Percentiles rank a stretch among this genome's conserved stretches.
These are phyloP conservation scores for Rhizoctonia solani DNA, from an alignment of 1,284 basidiomycete genomes.

Conservation along the genomic window DNA sequence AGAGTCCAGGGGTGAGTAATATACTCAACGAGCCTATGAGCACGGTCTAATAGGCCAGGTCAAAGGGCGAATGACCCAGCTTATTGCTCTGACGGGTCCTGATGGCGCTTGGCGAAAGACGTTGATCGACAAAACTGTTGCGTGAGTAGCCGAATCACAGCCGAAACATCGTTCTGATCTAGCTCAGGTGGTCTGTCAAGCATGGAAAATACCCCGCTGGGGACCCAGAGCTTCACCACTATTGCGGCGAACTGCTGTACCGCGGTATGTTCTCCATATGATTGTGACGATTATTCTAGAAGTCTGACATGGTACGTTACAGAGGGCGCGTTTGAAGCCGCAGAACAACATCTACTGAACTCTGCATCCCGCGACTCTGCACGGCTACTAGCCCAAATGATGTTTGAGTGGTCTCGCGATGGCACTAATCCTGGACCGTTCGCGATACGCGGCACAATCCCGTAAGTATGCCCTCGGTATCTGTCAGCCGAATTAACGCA, in stretches of 20 bases:
- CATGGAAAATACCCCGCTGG: conserved; percentile 77
- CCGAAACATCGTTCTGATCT: conserved; percentile 2
- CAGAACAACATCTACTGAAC: conserved; percentile 79
- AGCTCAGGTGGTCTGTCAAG: conserved; percentile 76
- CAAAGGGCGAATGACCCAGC: conserved; percentile 75
- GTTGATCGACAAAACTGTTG: conserved; percentile 73
- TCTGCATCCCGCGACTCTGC: conserved; percentile 88
- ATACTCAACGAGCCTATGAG: neutral
- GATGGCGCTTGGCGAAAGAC: conserved; percentile 81
- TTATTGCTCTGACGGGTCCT: conserved; percentile 76
- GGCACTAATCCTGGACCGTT: conserved; percentile 63
- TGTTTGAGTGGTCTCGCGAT: conserved; percentile 70
- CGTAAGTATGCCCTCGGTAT: conserved; percentile 56
- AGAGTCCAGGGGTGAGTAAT: conserved; percentile 68
- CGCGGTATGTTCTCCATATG: conserved; percentile 62
- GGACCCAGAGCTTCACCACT: conserved; percentile 83
- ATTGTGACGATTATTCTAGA: neutral
- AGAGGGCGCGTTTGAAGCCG: conserved; percentile 76
- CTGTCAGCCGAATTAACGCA: neutral
- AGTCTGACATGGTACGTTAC: conserved; percentile 18
- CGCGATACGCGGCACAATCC: conserved; percentile 79
- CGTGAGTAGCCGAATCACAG: conserved; percentile 55
- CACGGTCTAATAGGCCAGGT: conserved; percentile 33
- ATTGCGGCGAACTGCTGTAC: conserved; percentile 83
- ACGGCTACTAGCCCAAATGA: conserved; percentile 80